Percentiles rank a stretch among this genome's conserved stretches.
Evolutionary conservation across 192 early-diverging fungal species (phyloP).

Genomic region (Fimicolochytrium jonesii): DNA sequence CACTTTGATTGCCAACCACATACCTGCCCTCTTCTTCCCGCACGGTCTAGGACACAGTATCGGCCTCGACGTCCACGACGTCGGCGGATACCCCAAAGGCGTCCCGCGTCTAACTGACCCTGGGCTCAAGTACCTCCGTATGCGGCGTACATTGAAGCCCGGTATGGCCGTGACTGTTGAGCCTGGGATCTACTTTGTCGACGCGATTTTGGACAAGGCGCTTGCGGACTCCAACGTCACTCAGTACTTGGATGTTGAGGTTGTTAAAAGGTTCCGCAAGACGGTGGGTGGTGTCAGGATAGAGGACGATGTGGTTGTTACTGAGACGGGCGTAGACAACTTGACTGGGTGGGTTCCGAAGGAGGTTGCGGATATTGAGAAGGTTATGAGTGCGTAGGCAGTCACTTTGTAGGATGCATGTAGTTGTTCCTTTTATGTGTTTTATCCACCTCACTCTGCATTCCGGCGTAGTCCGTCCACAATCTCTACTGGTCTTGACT

Average conservation of each 20-base stretch:
- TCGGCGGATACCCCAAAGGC: constrained; percentile 69
- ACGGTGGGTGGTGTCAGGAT: constrained; percentile 90
- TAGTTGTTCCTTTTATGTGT: too few relatives aligned
- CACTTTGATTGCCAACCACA: constrained; percentile 59
- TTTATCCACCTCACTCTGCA: too few relatives aligned
- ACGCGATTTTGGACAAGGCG: constrained; percentile 66
- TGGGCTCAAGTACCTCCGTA: constrained; percentile 70
- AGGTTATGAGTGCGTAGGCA: constrained; percentile 32
- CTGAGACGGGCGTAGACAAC: constrained; percentile 71
- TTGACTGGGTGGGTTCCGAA: constrained; percentile 76
- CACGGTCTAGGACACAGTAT: constrained; percentile 88
- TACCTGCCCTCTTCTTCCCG: constrained; percentile 81
- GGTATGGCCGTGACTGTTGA: constrained; percentile 91
- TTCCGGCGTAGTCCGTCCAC: too few relatives aligned
- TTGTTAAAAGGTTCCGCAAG: constrained; percentile 59
- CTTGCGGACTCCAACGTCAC: constrained; percentile 51
- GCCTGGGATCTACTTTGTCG: constrained; percentile 91
- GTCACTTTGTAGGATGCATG: too few relatives aligned
- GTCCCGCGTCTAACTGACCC: constrained; percentile 64
- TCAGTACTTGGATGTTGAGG: constrained; percentile 62
- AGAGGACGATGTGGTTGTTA: constrained; percentile 85
- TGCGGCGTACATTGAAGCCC: constrained; percentile 64
- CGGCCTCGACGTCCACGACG: constrained; percentile 87
- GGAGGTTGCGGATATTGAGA: constrained; percentile 70
- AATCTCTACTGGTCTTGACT: too few relatives aligned